Base-by-base conservation (phyloP, 1,139 yeast species). In the Taphrina communis region DNA sequence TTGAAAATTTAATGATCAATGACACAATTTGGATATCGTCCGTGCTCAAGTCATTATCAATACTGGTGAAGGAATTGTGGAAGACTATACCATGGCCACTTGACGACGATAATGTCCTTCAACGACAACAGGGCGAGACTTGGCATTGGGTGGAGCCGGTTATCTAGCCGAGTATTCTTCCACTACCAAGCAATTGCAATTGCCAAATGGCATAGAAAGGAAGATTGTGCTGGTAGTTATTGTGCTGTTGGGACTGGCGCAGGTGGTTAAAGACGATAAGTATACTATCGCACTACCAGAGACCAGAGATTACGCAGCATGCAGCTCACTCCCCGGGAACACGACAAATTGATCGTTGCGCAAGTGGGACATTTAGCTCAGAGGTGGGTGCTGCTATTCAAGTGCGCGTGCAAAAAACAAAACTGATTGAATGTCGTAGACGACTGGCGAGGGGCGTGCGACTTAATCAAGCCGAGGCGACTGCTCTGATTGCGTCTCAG, bases 351-450 rank as follows among this genome's bases (percentile, higher is more conserved):
- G 44, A 42, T 67, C 42, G 56, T 67, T 36, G 57, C 65, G 19
- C 71, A 69, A 41, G 66, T 69, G 11, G 71, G 71, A 14, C 61
- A 56, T 25, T 39, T 69, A 11, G 71, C 71, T 7, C 71, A 67
- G 50, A 55, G 68, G 62, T 44, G 6, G 17, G 31, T 19, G 21
- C 42, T 12, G 9, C 17, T 17, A 38, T n/a, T 11, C 5, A 8
- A 2, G 21, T 38, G 11, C 3, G 56, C 56, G 19, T 25, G 2
- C 31, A 25, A 25, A 25, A 25, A 25, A 1, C 31, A 25, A 25
- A 25, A 4, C 31, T 25, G 31, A 25, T 25, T 25, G 31, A 25
- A 25, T 7, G 1, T 56, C 2, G 31, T 31, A 58, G 62, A 17
- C 46, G 71, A 17, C 70, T 69, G 6, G 69, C 70, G 1, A 53